Base-by-base conservation (phyloP, 129 eudicot species). In the Heracleum sosnowskyi region DNA sequence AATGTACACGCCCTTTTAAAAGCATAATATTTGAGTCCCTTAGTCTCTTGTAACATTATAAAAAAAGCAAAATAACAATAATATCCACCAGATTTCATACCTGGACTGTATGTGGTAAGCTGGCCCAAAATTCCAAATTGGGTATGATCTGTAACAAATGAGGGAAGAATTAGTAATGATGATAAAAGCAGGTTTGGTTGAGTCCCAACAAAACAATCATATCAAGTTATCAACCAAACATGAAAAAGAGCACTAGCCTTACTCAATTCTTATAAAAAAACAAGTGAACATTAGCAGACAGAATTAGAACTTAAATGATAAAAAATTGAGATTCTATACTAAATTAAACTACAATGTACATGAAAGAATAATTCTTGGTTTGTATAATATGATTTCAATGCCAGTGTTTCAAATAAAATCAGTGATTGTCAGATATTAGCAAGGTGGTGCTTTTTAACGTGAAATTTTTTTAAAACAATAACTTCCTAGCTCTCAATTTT, bases 41-140 rank as follows among this genome's bases (percentile, higher is more conserved):
- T n/a, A 57, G 16, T 10, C 66, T 26, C 66, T 57, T 57, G 15
- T 64, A 31, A 57, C 28, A 24, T 7, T 24, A 10, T 20, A 64
- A 36, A 31, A 13, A 17, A 57, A 57, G n/a, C 53, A 41, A 28
- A 72, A 72, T 26, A 26, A 42, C 55, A 12, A 12, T 37, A 39
- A 73, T 15, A 42, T 26, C 33, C 76, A 72, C 7, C 77, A 10
- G 31, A 11, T 34, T 35, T 20, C 35, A 57, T 81, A 94, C 98
- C 98, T 86, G 95, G 75, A 83, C 72, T 86, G 87, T 89, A 78
- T 93, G 93, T 17, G 97, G 97, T 79, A 93, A 63, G 88, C 93
- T 89, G 82, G 85, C 86, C 98, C 98, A 93, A 74, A 91, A 82
- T 81, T 93, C 97, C 89, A 93, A 81, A 86, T 93, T 89, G 3